These are phyloP conservation scores for Lentinula novae-zelandiae DNA, from an alignment of 1,284 basidiomycete species.

Conservation along the genomic window DNA sequence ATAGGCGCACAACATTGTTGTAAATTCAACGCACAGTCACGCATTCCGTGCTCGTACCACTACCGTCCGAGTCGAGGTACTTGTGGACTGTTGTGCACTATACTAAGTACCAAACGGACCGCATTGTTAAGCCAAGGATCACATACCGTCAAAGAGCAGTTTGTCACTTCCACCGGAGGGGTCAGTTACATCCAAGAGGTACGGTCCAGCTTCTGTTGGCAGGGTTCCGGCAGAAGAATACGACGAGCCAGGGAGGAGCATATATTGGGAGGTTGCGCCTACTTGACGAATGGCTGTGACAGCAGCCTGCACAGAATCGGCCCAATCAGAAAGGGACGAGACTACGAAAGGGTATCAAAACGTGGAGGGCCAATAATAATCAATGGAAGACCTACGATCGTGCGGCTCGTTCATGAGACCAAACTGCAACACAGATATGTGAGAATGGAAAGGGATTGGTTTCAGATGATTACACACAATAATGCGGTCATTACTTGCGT, in stretches of 20 bases:
- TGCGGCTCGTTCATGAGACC: conserved; percentile 55
- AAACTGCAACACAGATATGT: conserved; percentile 22
- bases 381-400: conserved; percentile 26
- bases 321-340: conserved; percentile 39
- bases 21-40: conserved; percentile 30
- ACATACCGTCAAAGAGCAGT: conserved; percentile 51
- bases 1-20: background rate
- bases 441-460: background rate
- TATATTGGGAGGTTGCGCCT: conserved; percentile 40
- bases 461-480: conserved; percentile 28
- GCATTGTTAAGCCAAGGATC: background rate
- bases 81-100: conserved; percentile 42
- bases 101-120: conserved; percentile 16
- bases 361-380: too few species aligned
- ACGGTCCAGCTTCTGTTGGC: conserved; percentile 49
- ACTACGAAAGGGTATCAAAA: too few species aligned
- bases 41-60: conserved; percentile 48
- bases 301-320: conserved; percentile 40
- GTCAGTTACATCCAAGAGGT: conserved; percentile 49
- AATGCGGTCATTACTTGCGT: conserved; percentile 42
- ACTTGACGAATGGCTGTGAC: conserved; percentile 48
- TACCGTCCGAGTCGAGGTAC: conserved; percentile 59
- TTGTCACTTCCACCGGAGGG: conserved; percentile 45
- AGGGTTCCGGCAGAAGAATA: conserved; percentile 41
- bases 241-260: conserved; percentile 41